These are phyloP conservation scores for Pseudonitzschia pungens DNA, from an alignment of 108 stramenopile species.

Conservation along the genomic window DNA sequence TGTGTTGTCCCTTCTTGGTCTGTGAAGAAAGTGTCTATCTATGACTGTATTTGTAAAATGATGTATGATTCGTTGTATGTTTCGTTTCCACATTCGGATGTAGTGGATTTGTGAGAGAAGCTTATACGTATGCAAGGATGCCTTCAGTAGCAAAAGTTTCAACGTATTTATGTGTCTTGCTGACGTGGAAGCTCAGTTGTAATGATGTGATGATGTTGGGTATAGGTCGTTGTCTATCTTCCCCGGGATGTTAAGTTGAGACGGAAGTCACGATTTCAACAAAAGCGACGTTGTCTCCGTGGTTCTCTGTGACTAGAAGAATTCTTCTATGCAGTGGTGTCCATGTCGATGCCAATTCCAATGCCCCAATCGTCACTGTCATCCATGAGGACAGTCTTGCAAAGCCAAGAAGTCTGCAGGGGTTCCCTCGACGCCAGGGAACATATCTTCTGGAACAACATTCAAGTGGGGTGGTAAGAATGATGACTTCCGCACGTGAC, in stretches of 20 bases:
- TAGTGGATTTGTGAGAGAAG: neutral
- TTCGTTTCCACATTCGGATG: neutral
- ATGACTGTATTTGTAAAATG: neutral
- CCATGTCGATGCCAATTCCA: slow-evolving; percentile 63
- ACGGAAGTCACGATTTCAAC: too few species aligned
- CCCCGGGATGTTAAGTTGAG: too few species aligned
- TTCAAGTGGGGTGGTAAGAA: slow-evolving; percentile 45
- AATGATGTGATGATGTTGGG: neutral
- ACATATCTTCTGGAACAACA: slow-evolving; percentile 56
- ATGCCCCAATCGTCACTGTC: slow-evolving; percentile 59
- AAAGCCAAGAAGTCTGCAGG: slow-evolving; percentile 51
- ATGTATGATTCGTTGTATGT: neutral
- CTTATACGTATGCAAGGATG: neutral
- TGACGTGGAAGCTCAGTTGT: neutral
- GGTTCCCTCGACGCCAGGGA: slow-evolving; percentile 31
- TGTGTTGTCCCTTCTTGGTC: neutral
- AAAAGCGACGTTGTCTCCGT: neutral
- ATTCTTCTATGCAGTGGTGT: slow-evolving; percentile 25
- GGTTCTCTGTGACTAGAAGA: neutral
- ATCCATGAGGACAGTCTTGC: slow-evolving; percentile 41
- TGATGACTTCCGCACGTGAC: slow-evolving; percentile 30
- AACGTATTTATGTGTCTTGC: neutral
- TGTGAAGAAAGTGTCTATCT: neutral
- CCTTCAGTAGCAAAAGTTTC: too few species aligned
- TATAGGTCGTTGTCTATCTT: too few species aligned